Conservation (phyloP, 495 filamentous ascomycete species). For the Penicillium lagena region DNA sequence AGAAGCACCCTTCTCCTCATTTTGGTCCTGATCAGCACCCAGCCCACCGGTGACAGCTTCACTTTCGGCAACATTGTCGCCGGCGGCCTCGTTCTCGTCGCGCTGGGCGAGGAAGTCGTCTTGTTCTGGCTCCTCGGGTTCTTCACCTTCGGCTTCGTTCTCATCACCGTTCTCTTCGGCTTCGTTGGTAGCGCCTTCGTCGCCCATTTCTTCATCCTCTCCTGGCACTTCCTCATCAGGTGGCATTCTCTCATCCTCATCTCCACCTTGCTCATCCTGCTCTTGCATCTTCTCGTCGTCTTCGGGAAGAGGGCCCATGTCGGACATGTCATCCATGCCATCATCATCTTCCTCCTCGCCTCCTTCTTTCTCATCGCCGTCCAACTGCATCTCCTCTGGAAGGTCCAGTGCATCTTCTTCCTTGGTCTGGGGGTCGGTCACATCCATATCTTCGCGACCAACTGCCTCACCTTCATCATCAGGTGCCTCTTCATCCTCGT, state of each 20-base stretch:
- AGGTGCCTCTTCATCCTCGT: conserved; percentile 51
- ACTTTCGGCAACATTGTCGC: conserved; percentile 44
- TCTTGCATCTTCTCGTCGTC: conserved; percentile 33
- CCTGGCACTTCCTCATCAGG: conserved; percentile 27
- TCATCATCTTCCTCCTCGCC: conserved; percentile 62
- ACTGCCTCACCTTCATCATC: conserved; percentile 58
- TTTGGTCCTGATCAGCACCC: conserved; percentile 39
- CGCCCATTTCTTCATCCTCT: conserved; percentile 32
- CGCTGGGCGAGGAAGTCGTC: conserved; percentile 38
- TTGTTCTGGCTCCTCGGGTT: conserved; percentile 33
- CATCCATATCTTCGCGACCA: conserved; percentile 53
- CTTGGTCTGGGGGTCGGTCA: conserved; percentile 64
- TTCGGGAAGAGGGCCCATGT: conserved; percentile 55
- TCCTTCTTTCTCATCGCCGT: conserved; percentile 55
- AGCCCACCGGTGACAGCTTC: conserved; percentile 40
- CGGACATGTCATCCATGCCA: conserved; percentile 64
- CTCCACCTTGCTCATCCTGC: conserved; percentile 25
- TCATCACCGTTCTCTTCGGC: conserved; percentile 49
- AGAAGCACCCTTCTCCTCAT: conserved; percentile 60
- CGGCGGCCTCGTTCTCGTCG: conserved; percentile 36
- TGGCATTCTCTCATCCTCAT: conserved; percentile 34
- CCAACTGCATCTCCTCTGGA: conserved; percentile 65
- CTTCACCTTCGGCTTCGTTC: conserved; percentile 47
- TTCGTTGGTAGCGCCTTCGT: conserved; percentile 28
- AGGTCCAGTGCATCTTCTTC: conserved; percentile 62